These are phyloP conservation scores for Beauveria rudraprayagi DNA, from an alignment of 2,329 filamentous ascomycete genomes.

Conservation along the genomic window DNA sequence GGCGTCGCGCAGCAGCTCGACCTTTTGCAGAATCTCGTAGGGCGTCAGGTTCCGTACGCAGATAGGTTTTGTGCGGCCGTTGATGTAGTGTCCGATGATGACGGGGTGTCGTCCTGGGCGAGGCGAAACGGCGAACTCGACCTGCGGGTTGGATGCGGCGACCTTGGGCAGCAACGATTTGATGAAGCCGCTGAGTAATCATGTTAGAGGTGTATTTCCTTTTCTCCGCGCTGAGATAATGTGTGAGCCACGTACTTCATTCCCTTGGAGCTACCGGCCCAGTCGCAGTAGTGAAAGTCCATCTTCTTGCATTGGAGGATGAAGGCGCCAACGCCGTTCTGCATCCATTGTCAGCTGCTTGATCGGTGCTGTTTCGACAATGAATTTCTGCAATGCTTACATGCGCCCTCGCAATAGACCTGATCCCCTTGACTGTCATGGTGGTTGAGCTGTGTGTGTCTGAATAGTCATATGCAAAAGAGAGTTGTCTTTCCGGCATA, in stretches of 20 bases:
- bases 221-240: no score
- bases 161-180: conserved; percentile 68
- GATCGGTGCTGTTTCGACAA: not conserved
- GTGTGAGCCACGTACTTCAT: conserved; percentile 64
- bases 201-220: conserved; percentile 18
- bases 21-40: conserved; percentile 74
- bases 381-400: conserved; percentile 28
- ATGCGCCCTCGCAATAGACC: conserved; percentile 44
- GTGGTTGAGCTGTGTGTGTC: conserved; percentile 24
- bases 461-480: conserved; percentile 17
- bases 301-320: conserved; percentile 94
- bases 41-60: conserved; percentile 83
- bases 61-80: conserved; percentile 74
- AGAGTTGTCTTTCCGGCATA: not conserved
- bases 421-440: conserved; percentile 49
- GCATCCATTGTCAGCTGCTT: conserved; percentile 12
- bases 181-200: conserved; percentile 63
- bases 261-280: conserved; percentile 83
- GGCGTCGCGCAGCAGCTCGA: conserved; percentile 61
- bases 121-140: conserved; percentile 88
- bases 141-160: conserved; percentile 70
- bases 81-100: conserved; percentile 85
- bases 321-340: conserved; percentile 97
- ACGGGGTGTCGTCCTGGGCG: conserved; percentile 85
- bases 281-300: conserved; percentile 96